A percentile compares a stretch with the other conserved stretches of the same genome.
These are phyloP conservation scores for Sporisorium scitamineum DNA, from an alignment of 1,284 basidiomycete species.

Conservation along the genomic window DNA sequence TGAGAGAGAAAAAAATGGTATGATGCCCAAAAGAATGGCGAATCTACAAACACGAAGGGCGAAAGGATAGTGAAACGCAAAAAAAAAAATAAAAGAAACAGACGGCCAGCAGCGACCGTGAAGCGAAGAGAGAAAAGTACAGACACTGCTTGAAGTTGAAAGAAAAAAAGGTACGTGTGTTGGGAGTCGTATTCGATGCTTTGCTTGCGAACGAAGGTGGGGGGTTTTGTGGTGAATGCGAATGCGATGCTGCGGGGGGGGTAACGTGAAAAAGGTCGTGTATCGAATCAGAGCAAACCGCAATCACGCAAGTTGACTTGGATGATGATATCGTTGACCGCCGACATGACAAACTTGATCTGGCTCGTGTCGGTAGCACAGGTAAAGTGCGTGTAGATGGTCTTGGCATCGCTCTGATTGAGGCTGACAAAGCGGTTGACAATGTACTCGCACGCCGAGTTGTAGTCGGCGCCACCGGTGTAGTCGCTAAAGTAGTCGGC, in stretches of 20 bases:
- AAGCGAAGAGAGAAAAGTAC: background rate
- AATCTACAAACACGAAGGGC: background rate
- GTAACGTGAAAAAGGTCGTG: background rate
- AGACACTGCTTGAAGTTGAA: background rate
- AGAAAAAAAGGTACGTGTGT: background rate
- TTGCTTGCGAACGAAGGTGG: conserved; percentile 1
- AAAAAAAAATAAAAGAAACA: background rate
- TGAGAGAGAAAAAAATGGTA: background rate
- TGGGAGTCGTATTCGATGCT: background rate
- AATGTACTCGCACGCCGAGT: conserved; percentile 66
- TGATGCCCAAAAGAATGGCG: conserved; percentile 1
- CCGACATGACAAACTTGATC: conserved; percentile 74
- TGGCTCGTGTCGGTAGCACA: conserved; percentile 90
- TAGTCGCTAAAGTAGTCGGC: conserved; percentile 85
- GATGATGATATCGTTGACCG: conserved; percentile 74
- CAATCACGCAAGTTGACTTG: conserved; percentile 86
- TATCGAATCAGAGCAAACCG: conserved; percentile 76
- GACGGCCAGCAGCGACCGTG: background rate
- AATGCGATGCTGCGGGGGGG: conserved; percentile 13
- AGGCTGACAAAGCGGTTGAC: conserved; percentile 62
- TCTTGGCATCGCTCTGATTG: conserved; percentile 63
- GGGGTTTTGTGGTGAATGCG: conserved; percentile 1
- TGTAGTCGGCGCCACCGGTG: conserved; percentile 61
- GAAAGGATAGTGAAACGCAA: too few relatives aligned
- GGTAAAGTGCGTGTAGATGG: conserved; percentile 79